Conservation (phyloP, 768 basidiomycete genomes). For the Leccinum longicurvipes region DNA sequence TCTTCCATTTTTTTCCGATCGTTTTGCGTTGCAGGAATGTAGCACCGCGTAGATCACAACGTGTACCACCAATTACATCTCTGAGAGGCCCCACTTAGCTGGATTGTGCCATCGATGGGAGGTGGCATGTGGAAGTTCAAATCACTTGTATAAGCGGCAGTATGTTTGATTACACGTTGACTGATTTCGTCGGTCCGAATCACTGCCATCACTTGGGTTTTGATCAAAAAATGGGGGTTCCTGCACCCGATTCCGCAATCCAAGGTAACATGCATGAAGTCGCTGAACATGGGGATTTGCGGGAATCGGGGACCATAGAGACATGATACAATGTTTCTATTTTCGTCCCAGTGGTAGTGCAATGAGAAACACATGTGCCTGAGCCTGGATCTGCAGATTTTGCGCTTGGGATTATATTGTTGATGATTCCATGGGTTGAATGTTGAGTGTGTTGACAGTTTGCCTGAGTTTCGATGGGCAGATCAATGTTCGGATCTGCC, state of each 20-base stretch:
- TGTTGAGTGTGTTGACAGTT: background rate
- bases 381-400: background rate
- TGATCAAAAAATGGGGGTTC: background rate
- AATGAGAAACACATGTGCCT: background rate
- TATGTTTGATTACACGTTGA: background rate
- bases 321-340: background rate
- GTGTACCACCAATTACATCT: background rate
- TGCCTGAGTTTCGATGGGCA: background rate
- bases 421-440: background rate
- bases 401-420: background rate
- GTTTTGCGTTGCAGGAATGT: too few relatives aligned
- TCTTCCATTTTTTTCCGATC: too few relatives aligned
- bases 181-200: background rate
- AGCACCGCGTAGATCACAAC: background rate
- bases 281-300: background rate
- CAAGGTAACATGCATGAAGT: background rate
- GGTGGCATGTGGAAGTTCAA: background rate
- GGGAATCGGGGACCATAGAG: background rate
- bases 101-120: background rate
- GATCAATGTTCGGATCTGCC: background rate
- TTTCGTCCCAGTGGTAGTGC: background rate
- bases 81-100: too few relatives aligned
- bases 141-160: background rate
- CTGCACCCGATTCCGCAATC: background rate
- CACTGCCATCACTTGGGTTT: background rate